Evolutionary conservation across 2,329 filamentous ascomycete species (phyloP).

Genomic region (Alternaria sp.): DNA sequence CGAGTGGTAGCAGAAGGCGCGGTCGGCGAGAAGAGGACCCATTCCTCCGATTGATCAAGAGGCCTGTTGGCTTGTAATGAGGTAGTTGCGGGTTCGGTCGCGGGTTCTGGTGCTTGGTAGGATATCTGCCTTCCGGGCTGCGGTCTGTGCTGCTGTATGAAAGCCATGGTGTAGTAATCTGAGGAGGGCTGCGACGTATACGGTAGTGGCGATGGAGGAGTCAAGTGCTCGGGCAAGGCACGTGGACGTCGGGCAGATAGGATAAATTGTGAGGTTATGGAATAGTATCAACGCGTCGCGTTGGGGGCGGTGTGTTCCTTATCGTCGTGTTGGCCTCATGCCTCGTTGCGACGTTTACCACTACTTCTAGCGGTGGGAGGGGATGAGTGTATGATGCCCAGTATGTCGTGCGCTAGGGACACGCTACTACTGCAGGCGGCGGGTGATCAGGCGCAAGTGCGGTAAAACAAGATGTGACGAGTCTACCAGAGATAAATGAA

Average conservation of each 20-base stretch:
- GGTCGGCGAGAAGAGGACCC: slow-evolving; percentile 85
- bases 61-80: slow-evolving; percentile 53
- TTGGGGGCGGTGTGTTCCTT: slow-evolving; percentile 12
- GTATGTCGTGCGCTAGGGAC: slow-evolving; percentile 22
- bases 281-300: slow-evolving; percentile 7
- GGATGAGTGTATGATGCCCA: slow-evolving; percentile 26
- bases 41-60: slow-evolving; percentile 82
- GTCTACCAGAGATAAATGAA: neutral
- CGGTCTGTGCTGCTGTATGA: slow-evolving; percentile 48
- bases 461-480: slow-evolving; percentile 14
- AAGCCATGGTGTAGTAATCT: slow-evolving; percentile 41
- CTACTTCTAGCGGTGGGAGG: slow-evolving; percentile 24
- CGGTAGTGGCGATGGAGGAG: slow-evolving; percentile 19
- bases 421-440: slow-evolving; percentile 29
- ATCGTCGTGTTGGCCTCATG: slow-evolving; percentile 24
- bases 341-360: slow-evolving; percentile 22
- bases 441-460: slow-evolving; percentile 25
- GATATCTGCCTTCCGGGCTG: slow-evolving; percentile 44
- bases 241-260: slow-evolving; percentile 19
- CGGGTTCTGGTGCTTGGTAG: slow-evolving; percentile 37
- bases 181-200: slow-evolving; percentile 8
- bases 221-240: slow-evolving; percentile 23
- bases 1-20: slow-evolving; percentile 69
- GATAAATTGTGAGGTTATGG: slow-evolving; percentile 3
- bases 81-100: slow-evolving; percentile 29